Conservation (phyloP, 129 eudicot species). For the Gnaphalium uliginosum region DNA sequence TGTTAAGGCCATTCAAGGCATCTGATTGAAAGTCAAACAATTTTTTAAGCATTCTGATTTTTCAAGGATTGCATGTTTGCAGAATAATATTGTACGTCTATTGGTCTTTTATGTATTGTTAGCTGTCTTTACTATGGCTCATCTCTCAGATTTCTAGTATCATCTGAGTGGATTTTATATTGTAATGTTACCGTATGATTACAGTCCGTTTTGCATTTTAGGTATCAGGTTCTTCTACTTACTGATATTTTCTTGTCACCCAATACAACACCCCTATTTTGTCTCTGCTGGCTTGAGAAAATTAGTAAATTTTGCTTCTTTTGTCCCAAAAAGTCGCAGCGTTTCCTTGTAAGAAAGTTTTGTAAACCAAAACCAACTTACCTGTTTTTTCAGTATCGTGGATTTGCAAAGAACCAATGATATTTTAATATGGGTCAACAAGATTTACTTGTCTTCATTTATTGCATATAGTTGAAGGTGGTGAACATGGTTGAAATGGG, state of each 20-base stretch:
- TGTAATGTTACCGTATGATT: not conserved
- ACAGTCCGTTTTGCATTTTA: not conserved
- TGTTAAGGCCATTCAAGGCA: not conserved
- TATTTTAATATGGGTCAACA: not conserved
- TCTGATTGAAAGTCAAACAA: conserved; percentile 5
- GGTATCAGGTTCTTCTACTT: not conserved
- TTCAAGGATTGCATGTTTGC: not conserved
- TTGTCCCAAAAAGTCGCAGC: not conserved
- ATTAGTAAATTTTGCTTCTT: not conserved
- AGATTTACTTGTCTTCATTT: not conserved
- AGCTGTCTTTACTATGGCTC: not conserved
- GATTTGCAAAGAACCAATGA: not conserved
- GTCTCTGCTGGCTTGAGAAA: not conserved
- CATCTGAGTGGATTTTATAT: not conserved
- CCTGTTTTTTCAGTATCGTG: not conserved
- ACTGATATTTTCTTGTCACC: not conserved
- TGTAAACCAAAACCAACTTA: not conserved
- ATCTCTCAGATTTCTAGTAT: not conserved
- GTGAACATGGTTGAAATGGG: not conserved
- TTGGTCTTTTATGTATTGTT: not conserved
- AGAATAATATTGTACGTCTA: not conserved
- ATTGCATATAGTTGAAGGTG: not conserved
- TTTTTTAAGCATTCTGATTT: not conserved
- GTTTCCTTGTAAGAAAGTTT: not conserved
- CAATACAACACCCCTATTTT: not conserved